Evolutionary conservation across 2,329 filamentous ascomycete species (phyloP).

Genomic region (Hortaea sp.): DNA sequence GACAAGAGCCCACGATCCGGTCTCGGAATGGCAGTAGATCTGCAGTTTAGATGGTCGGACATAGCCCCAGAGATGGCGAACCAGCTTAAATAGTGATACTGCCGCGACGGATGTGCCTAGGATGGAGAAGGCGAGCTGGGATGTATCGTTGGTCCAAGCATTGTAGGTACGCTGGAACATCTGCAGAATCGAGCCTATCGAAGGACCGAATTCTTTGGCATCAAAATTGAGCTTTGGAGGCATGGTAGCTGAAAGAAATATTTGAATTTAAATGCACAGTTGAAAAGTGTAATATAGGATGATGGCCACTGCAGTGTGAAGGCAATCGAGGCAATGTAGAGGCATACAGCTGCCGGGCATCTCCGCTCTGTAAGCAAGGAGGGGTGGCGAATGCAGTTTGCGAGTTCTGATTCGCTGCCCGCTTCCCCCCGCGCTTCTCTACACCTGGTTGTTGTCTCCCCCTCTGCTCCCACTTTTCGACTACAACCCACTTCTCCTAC

Average conservation of each 20-base stretch:
- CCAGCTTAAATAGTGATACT: neutral
- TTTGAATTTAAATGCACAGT: no score
- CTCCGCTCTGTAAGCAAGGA: no score
- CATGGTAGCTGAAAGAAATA: neutral
- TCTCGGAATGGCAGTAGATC: conserved; percentile 8
- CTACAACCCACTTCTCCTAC: no score
- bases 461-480: no score
- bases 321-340: no score
- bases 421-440: no score
- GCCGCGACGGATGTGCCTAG: conserved; percentile 1
- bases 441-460: no score
- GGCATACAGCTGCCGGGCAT: no score
- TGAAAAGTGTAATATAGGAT: no score
- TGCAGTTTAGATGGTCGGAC: conserved; percentile 5
- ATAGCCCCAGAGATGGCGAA: conserved; percentile 2
- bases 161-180: neutral
- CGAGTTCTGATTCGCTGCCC: no score
- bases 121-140: neutral
- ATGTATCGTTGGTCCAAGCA: neutral
- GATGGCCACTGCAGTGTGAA: no score
- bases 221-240: neutral
- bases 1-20: conserved; percentile 10
- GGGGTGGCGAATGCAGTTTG: no score
- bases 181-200: neutral
- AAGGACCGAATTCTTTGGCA: neutral